phyloP scores from a whole-genome alignment of 2,329 filamentous ascomycete species.

The Lizonia empirigonia region DNA sequence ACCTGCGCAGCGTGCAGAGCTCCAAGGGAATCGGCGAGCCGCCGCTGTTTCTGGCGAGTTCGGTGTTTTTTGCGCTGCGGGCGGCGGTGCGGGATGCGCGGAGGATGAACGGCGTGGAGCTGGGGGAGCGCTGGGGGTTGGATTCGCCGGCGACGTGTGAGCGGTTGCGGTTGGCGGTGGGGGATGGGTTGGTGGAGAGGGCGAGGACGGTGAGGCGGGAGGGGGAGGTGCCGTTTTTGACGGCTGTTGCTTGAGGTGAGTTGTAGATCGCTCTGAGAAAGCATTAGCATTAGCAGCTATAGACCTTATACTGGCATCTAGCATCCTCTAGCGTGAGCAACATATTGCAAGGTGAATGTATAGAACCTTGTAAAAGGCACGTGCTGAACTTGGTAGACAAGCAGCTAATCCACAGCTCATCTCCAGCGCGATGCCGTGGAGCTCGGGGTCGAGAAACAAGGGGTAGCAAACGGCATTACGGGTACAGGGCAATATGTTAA shows the following conservation, averaged over 20 bases:
- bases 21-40: conserved; percentile 78
- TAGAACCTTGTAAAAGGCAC: no score
- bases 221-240: conserved; percentile 61
- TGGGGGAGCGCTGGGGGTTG: conserved; percentile 56
- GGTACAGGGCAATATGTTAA: no score
- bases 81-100: conserved; percentile 79
- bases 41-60: conserved; percentile 76
- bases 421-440: no score
- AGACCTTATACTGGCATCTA: no score
- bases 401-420: no score
- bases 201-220: conserved; percentile 70
- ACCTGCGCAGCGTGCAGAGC: conserved; percentile 81
- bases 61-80: conserved; percentile 84
- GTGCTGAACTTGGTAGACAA: no score
- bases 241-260: conserved; percentile 30
- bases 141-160: conserved; percentile 84
- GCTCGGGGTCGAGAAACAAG: no score
- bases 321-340: no score
- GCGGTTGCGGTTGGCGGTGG: conserved; percentile 76
- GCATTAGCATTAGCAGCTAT: no score
- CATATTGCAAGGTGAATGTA: no score
- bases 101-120: conserved; percentile 55
- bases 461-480: no score
- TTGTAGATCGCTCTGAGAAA: no score
- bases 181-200: conserved; percentile 76